Evolutionary conservation across 495 filamentous ascomycete species (phyloP), one percentile per base, ranked within the genome.

Genomic region (Opeltia flavorubescens): DNA sequence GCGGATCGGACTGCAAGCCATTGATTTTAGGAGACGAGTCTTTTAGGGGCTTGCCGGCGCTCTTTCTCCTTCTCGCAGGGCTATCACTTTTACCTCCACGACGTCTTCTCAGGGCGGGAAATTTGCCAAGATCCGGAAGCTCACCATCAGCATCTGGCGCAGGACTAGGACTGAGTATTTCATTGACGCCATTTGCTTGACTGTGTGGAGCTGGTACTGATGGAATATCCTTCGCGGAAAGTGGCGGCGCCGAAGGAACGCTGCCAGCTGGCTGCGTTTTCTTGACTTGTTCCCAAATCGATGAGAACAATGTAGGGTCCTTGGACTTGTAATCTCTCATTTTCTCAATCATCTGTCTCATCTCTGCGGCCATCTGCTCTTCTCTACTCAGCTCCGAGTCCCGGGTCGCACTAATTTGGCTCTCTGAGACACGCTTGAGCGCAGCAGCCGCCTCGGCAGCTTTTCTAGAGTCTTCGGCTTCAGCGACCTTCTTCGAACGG

Each of bases 301-400:
- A 49, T 13, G 57, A 48, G 29, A 65, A 64, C 7, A 58, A 34
- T 30, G 54, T 48, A 18, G 62, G 62, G 34, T 65, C 58, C 47
- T 59, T 56, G 4, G 60, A 45, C 40, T 64, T 59, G 43, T 55
- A 65, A 9, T 64, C 57, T 4, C 57, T 50, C 51, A 65, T 65
- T 44, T 58, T 64, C 44, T 61, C 57, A 4, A 65, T 50, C 62
- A 65, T 62, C 39, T 34, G 35, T 43, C 54, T 65, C 62, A 65
- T 62, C 33, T 64, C 58, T 25, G 50, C 24, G 21, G 54, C 61
- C 44, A 63, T 63, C 28, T 61, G 46, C 11, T 48, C 45, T 34
- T 51, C 52, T 44, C 34, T 55, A 6, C 42, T 35, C 13, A 49
- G 24, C n/a, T 47, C 42, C 11, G 13, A 12, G 28, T 35, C 24